Conservation (phyloP, 2,329 filamentous ascomycete genomes). For the Didymella exigua region DNA sequence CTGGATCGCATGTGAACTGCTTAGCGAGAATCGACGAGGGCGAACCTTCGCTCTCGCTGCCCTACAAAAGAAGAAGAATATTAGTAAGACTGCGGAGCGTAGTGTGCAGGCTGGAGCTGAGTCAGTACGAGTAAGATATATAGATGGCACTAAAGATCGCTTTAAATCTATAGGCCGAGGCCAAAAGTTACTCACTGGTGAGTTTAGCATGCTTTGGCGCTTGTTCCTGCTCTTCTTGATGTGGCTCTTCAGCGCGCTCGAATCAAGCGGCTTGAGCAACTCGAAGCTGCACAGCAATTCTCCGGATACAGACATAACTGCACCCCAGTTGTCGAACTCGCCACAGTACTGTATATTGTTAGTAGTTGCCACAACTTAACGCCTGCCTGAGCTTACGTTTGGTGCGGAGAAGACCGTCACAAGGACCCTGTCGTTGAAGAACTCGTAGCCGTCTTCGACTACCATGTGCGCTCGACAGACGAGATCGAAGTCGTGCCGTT, state of each 20-base stretch:
- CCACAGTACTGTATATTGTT: conserved; percentile 78
- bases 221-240: conserved; percentile 98
- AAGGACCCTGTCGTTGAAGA: conserved; percentile 92
- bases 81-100: conserved; percentile 60
- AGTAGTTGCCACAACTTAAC: conserved; percentile 20
- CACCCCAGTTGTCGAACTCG: conserved; percentile 99
- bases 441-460: conserved; percentile 98
- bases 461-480: conserved; percentile 99
- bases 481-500: conserved; percentile 93
- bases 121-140: conserved; percentile 41
- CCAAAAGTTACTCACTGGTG: conserved; percentile 72
- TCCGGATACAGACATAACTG: conserved; percentile 95
- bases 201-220: conserved; percentile 93
- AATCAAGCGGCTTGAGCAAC: conserved; percentile 93
- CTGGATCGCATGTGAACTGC: not conserved
- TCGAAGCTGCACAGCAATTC: conserved; percentile 97
- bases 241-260: conserved; percentile 93
- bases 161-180: conserved; percentile 12
- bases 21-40: conserved; percentile 22
- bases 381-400: conserved; percentile 71
- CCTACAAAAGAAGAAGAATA: conserved; percentile 28
- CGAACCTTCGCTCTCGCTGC: conserved; percentile 20
- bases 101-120: conserved; percentile 52
- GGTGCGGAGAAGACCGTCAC: conserved; percentile 98
- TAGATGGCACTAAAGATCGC: conserved; percentile 32